These are phyloP conservation scores for Ehretia macrophylla DNA, from an alignment of 257 asterid species.

Conservation along the genomic window DNA sequence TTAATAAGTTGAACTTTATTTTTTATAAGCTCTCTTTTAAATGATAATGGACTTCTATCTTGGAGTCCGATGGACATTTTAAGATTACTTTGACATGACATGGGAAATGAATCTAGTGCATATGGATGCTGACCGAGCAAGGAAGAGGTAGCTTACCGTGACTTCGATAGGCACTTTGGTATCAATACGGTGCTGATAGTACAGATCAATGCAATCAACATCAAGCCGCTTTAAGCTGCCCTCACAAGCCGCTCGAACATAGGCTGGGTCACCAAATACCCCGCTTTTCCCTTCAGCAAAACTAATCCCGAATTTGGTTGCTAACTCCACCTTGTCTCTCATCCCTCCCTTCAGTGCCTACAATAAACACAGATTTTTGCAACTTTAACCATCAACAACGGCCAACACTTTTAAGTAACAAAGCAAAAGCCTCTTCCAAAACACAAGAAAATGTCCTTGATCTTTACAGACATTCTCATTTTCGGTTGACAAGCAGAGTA, in stretches of 20 bases:
- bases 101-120: neutral
- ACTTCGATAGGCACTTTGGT: conserved; percentile 10
- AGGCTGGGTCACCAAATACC: conserved; percentile 33
- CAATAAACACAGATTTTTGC: neutral
- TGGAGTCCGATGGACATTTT: too few species aligned
- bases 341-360: conserved; percentile 10
- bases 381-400: neutral
- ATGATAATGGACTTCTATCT: too few species aligned
- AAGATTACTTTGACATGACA: neutral
- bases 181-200: conserved; percentile 10
- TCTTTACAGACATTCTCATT: too few species aligned
- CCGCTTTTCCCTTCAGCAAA: conserved; percentile 13
- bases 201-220: conserved; percentile 11
- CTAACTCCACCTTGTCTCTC: conserved; percentile 13
- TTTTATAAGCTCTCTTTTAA: too few species aligned
- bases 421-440: too few species aligned
- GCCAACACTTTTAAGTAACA: too few species aligned
- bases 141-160: neutral
- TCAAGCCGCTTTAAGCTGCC: conserved; percentile 23
- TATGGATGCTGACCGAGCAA: neutral
- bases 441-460: too few species aligned
- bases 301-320: conserved; percentile 34
- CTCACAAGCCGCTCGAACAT: conserved; percentile 35
- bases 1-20: too few species aligned
- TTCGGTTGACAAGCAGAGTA: too few species aligned